Evolutionary conservation across 257 asterid species (phyloP).

Genomic region (Scutellaria minor): DNA sequence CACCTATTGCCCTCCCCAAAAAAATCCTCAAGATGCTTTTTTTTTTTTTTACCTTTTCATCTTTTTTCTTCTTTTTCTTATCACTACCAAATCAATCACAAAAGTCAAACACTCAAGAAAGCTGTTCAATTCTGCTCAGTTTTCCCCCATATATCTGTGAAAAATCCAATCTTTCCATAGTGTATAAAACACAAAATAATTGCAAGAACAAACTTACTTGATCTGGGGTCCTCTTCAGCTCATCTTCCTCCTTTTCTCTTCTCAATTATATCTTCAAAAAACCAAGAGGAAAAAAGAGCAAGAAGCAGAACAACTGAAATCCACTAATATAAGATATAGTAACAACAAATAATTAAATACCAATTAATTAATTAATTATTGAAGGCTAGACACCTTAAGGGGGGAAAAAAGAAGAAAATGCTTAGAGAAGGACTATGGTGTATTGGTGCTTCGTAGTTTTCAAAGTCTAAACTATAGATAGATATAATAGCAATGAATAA

Average conservation of each 20-base stretch:
- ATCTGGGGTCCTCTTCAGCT: constrained; percentile 44
- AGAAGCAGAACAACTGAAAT: constrained; percentile 35
- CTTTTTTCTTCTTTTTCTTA: not conserved
- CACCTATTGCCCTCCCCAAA: constrained; percentile 31
- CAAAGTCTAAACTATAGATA: not conserved
- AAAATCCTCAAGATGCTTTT: constrained; percentile 27
- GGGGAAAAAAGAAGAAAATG: not conserved
- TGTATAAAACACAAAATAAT: constrained; percentile 9
- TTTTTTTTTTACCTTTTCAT: not conserved
- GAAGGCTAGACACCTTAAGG: not conserved
- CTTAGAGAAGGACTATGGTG: constrained; percentile 39
- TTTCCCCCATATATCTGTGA: constrained; percentile 9
- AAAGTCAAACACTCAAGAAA: constrained; percentile 34
- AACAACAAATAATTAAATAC: constrained; percentile 23
- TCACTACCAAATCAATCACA: constrained; percentile 42
- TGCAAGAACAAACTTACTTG: constrained; percentile 49
- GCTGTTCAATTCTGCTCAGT: constrained; percentile 5
- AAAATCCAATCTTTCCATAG: constrained; percentile 13
- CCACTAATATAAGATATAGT: constrained; percentile 31
- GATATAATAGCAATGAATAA: no score
- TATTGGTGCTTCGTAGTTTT: constrained; percentile 47
- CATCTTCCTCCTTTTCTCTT: constrained; percentile 7
- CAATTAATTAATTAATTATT: constrained; percentile 16
- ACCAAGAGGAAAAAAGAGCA: constrained; percentile 35
- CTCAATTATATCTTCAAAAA: constrained; percentile 34